Base-by-base conservation (phyloP, 2,329 filamentous ascomycete genomes). In the Fusarium pininemorale region DNA sequence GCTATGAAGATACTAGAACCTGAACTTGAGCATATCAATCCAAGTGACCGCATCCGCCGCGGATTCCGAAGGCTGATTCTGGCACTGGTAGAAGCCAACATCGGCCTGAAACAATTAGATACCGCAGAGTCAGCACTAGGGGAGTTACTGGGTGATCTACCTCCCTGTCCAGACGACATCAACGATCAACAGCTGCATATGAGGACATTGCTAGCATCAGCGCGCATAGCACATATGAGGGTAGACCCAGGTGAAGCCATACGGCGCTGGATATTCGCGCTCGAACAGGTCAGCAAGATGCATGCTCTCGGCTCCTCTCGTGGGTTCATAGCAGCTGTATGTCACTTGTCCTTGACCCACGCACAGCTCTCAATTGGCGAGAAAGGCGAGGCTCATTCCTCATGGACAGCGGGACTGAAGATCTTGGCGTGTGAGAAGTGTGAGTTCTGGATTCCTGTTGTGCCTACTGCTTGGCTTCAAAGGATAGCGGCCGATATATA, bases 111-210 rank as follows among this genome's bases (percentile, higher is more conserved):
- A 8, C 58, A 38, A 7, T 28, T 79, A 3, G 74, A 73, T 14
- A 42, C 32, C 3, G 73, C 76, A 8, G 72, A 73, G 8, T 41
- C 61, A 11, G 56, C 72, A 4, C 65, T 81, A 0, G 20, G 55
- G 11, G 56, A 73, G 7, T 44, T 79, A 2, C n/a, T 54, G 0
- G 44, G 70, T 3, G 54, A 66, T 18, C 72, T 73, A 3, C 77
- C 77, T 3, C 56, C 53, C 2, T 65, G 69, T 8, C 51, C 75
- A 22, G 75, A 80, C 32, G 76, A 81, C 14, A 72, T 81, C 2
- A 73, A 79, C 32, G 79, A 81, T 42, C 77, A 81, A 32, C 66
- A 79, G 12, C 60, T 81, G 1, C 72, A 78, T n/a, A 80, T 81
- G 73, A 79, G 80, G 6, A 64, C 73, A 12, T 35, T 81, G 1